These are phyloP conservation scores for Aspergillus ochraceus DNA, from an alignment of 2,329 filamentous ascomycete species.

Conservation along the genomic window DNA sequence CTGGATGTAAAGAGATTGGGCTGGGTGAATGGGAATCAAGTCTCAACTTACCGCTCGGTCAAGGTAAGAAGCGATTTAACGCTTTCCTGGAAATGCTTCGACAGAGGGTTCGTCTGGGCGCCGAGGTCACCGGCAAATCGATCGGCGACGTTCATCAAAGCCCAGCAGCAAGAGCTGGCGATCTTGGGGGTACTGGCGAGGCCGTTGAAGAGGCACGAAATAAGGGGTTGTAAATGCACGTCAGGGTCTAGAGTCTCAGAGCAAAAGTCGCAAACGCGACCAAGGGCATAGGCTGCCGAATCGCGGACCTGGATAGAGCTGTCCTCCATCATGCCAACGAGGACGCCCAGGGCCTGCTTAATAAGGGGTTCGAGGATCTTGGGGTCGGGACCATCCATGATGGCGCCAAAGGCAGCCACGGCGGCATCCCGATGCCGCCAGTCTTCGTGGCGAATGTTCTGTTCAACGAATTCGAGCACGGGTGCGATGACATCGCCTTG, in stretches of 20 bases:
- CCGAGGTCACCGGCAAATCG: slow-evolving; percentile 87
- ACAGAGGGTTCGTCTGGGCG: slow-evolving; percentile 76
- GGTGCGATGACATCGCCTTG: slow-evolving; percentile 79
- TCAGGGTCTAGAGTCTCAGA: slow-evolving; percentile 86
- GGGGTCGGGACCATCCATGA: slow-evolving; percentile 97
- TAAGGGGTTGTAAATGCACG: slow-evolving; percentile 78
- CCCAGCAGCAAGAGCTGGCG: slow-evolving; percentile 98
- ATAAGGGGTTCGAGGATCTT: slow-evolving; percentile 89
- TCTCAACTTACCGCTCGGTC: slow-evolving; percentile 65
- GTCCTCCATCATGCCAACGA: slow-evolving; percentile 93
- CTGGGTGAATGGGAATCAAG: not conserved
- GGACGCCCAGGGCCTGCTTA: slow-evolving; percentile 87
- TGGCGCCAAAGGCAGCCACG: slow-evolving; percentile 94
- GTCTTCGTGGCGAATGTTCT: slow-evolving; percentile 83
- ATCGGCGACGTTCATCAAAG: slow-evolving; percentile 96
- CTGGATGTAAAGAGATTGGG: too few relatives aligned
- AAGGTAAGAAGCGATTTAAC: slow-evolving; percentile 81
- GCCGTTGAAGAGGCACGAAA: slow-evolving; percentile 85
- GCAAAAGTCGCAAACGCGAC: slow-evolving; percentile 91
- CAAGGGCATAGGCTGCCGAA: slow-evolving; percentile 92
- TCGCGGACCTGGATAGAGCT: slow-evolving; percentile 86
- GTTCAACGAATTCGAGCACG: slow-evolving; percentile 88
- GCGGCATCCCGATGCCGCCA: slow-evolving; percentile 96
- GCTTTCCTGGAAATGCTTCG: slow-evolving; percentile 89
- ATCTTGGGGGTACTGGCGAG: slow-evolving; percentile 92